These are phyloP conservation scores for Penicillium sp. DNA, from an alignment of 2,329 filamentous ascomycete genomes.

Conservation along the genomic window DNA sequence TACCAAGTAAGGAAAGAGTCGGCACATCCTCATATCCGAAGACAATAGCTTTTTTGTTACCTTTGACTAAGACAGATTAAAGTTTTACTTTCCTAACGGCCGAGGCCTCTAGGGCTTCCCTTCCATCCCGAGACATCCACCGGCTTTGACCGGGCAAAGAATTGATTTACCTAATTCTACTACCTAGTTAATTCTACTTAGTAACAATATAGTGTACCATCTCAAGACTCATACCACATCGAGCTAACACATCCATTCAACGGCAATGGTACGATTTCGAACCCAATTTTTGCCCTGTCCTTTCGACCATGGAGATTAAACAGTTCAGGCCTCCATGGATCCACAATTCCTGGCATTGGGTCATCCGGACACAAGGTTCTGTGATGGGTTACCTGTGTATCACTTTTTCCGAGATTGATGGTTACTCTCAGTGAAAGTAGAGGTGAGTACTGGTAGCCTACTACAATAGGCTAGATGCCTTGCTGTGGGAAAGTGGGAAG, in stretches of 20 bases:
- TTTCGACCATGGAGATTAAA: background rate
- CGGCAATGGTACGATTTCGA: background rate
- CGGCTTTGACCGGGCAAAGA: background rate
- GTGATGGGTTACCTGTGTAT: conserved; percentile 19
- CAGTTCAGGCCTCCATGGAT: conserved; percentile 3
- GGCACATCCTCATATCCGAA: background rate
- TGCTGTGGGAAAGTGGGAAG: background rate
- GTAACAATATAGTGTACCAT: background rate
- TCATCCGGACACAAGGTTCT: conserved; percentile 20
- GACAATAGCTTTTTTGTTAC: background rate
- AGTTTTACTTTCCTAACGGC: conserved; percentile 8
- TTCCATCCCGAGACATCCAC: conserved; percentile 12
- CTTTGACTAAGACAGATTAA: conserved; percentile 2
- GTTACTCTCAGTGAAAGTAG: conserved; percentile 15
- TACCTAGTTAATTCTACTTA: background rate
- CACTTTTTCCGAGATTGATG: conserved; percentile 22
- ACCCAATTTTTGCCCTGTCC: background rate
- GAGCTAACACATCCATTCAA: background rate
- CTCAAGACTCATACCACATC: background rate
- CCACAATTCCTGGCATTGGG: conserved; percentile 5
- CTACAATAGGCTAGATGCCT: conserved; percentile 6
- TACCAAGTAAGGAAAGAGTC: conserved; percentile 1
- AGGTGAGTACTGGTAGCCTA: conserved; percentile 12
- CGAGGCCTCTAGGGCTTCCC: conserved; percentile 1
- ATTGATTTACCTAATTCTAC: background rate